Percentiles rank a stretch among this genome's conserved stretches.
These are phyloP conservation scores for Balakata baccata DNA, from an alignment of 345 rosid genomes.

Conservation along the genomic window DNA sequence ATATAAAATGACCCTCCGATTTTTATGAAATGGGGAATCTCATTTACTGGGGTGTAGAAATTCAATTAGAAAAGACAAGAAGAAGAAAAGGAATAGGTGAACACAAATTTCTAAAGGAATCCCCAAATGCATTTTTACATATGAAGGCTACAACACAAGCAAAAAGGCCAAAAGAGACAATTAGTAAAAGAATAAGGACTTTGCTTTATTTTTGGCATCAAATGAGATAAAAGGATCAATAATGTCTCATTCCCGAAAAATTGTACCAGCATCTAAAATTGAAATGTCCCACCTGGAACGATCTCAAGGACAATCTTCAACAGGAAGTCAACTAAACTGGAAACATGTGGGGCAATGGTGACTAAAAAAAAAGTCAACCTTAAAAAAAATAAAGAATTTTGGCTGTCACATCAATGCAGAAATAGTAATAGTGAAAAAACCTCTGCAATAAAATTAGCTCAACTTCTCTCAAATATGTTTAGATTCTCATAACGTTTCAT, in stretches of 20 bases:
- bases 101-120: background rate
- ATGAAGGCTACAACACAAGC: background rate
- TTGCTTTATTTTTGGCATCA: background rate
- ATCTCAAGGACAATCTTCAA: background rate
- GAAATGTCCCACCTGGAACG: background rate
- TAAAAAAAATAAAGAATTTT: background rate
- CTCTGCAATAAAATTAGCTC: background rate
- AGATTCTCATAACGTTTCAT: background rate
- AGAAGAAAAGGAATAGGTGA: background rate
- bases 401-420: background rate
- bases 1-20: background rate
- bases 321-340: background rate
- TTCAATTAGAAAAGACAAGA: background rate
- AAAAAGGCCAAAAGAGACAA: background rate
- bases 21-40: background rate
- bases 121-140: background rate
- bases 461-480: background rate
- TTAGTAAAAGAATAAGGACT: background rate
- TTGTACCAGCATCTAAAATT: background rate
- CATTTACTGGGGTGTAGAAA: background rate
- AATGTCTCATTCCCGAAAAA: background rate
- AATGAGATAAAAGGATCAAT: background rate
- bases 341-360: conserved; percentile 2
- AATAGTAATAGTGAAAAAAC: background rate
- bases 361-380: background rate